Evolutionary conservation across 306 rosid genomes (phyloP).

Genomic region (Astragalus glycyphyllos): DNA sequence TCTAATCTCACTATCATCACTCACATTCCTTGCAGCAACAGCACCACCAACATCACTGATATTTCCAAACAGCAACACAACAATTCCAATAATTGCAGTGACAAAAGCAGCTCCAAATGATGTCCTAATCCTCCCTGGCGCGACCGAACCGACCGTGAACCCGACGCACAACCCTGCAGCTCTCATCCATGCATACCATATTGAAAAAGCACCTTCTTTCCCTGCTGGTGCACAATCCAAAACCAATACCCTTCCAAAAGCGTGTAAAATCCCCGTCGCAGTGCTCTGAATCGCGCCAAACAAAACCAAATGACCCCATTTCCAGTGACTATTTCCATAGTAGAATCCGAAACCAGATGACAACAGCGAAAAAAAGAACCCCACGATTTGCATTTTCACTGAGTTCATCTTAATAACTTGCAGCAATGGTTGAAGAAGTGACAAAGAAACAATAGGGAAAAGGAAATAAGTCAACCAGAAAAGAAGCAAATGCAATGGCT

Average conservation of each 20-base stretch:
- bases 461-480: conserved; percentile 81
- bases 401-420: conserved; percentile 58
- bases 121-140: conserved; percentile 47
- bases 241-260: conserved; percentile 66
- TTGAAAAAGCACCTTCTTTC: conserved; percentile 77
- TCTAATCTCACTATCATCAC: conserved; percentile 46
- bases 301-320: conserved; percentile 45
- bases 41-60: conserved; percentile 77
- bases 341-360: conserved; percentile 69
- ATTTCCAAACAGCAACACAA: conserved; percentile 65
- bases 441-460: conserved; percentile 69
- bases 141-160: conserved; percentile 58
- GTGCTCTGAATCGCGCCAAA: conserved; percentile 70
- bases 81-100: conserved; percentile 55
- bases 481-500: conserved; percentile 57
- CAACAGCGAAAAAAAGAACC: conserved; percentile 59
- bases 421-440: conserved; percentile 66
- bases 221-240: conserved; percentile 78
- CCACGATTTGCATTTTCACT: conserved; percentile 75
- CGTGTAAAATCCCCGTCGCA: conserved; percentile 61
- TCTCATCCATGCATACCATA: conserved; percentile 73
- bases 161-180: conserved; percentile 63
- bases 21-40: conserved; percentile 71
- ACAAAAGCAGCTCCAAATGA: conserved; percentile 66
- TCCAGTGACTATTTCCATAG: conserved; percentile 53